Conservation (phyloP, 805 yeast species). For the Ogataea sp. region DNA sequence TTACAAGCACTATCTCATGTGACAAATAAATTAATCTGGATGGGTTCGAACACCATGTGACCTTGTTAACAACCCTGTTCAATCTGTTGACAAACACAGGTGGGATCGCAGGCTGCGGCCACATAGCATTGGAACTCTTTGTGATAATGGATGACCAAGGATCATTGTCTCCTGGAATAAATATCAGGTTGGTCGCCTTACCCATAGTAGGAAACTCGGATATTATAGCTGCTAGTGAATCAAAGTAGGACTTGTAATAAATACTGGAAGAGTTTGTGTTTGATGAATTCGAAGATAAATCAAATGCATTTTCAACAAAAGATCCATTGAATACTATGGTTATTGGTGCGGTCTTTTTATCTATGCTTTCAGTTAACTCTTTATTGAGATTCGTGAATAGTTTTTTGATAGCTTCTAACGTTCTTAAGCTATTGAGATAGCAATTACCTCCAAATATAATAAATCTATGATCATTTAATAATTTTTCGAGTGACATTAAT, state of each 20-base stretch:
- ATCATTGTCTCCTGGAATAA: constrained; percentile 87
- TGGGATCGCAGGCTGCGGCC: constrained; percentile 77
- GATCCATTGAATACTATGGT: constrained; percentile 80
- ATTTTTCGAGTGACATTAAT: constrained; percentile 48
- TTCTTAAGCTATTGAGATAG: constrained; percentile 49
- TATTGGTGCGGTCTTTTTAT: constrained; percentile 36
- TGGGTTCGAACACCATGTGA: constrained; percentile 69
- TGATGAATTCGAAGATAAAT: too few species aligned
- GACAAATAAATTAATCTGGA: constrained; percentile 67
- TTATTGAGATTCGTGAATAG: constrained; percentile 47
- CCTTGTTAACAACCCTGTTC: constrained; percentile 43
- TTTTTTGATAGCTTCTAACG: constrained; percentile 58
- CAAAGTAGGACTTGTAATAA: constrained; percentile 66
- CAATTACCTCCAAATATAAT: constrained; percentile 72
- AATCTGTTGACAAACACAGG: constrained; percentile 61
- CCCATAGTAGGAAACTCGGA: constrained; percentile 50
- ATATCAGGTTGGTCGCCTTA: constrained; percentile 46
- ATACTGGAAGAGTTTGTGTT: too few species aligned
- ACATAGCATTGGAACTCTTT: constrained; percentile 47
- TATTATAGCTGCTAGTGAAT: constrained; percentile 59
- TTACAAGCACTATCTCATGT: constrained; percentile 69
- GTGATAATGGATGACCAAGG: constrained; percentile 81
- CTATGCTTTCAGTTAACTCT: constrained; percentile 30
- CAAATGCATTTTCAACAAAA: constrained; percentile 60
- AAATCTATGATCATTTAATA: constrained; percentile 47